phyloP scores from a whole-genome alignment of 805 yeast species.

The Starmerella vaccinii region DNA sequence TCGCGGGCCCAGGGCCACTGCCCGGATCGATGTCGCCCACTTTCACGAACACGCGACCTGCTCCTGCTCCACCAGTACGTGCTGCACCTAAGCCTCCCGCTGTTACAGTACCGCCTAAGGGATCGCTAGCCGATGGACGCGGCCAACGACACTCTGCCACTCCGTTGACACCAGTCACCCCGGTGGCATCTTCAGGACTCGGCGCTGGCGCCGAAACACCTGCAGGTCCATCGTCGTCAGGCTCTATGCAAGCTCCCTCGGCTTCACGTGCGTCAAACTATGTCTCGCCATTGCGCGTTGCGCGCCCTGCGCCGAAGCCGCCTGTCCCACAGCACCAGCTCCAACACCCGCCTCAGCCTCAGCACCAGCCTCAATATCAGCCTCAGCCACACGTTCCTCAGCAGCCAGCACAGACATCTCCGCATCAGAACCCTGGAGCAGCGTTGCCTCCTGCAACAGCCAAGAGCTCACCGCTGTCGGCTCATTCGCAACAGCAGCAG shows the following conservation, averaged over 20 bases:
- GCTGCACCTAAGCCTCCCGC: conserved; percentile 22
- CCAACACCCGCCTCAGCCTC: background rate
- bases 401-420: background rate
- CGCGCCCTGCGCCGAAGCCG: conserved; percentile 11
- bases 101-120: background rate
- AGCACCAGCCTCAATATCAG: background rate
- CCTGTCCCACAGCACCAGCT: background rate
- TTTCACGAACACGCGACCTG: conserved; percentile 18
- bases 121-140: background rate
- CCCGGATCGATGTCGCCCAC: conserved; percentile 13
- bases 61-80: conserved; percentile 21
- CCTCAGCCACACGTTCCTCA: background rate
- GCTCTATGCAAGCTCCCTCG: background rate
- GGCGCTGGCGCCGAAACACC: conserved; percentile 3
- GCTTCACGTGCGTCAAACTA: background rate
- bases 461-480: background rate
- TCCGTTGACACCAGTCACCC: background rate
- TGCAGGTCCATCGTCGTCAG: background rate
- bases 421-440: background rate
- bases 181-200: background rate
- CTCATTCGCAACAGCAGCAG: background rate
- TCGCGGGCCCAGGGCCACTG: background rate
- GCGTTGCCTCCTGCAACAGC: background rate
- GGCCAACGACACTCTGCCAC: background rate
- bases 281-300: conserved; percentile 8